Evolutionary conservation across 371 early-diverging fungal genomes (phyloP).

Genomic region (Parasitella parasitica): DNA sequence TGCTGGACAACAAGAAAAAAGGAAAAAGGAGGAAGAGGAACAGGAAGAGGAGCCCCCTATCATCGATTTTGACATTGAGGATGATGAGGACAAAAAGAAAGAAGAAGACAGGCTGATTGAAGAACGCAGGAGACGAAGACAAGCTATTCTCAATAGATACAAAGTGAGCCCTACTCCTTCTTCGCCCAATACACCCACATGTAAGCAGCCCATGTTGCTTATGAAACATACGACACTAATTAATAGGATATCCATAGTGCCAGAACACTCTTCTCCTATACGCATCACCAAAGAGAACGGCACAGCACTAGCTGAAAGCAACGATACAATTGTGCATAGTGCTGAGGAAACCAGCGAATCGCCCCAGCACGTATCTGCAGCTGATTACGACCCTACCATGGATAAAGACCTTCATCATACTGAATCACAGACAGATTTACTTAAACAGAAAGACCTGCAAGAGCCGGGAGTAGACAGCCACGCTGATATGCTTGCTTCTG

Average conservation of each 20-base stretch:
- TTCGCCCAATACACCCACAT: conserved; percentile 13
- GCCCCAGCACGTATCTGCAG: conserved; percentile 59
- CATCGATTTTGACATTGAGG: conserved; percentile 42
- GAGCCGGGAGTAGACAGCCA: conserved; percentile 42
- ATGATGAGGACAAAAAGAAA: conserved; percentile 51
- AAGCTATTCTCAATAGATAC: conserved; percentile 67
- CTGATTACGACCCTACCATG: conserved; percentile 72
- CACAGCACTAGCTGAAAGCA: background rate
- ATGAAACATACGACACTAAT: no score
- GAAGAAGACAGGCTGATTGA: conserved; percentile 77
- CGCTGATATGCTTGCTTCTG: conserved; percentile 64
- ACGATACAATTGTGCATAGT: conserved; percentile 10
- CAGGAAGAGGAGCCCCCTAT: background rate
- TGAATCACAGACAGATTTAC: conserved; percentile 47
- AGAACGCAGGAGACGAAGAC: conserved; percentile 72
- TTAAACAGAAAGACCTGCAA: conserved; percentile 56
- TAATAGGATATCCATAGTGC: background rate
- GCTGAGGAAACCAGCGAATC: conserved; percentile 26
- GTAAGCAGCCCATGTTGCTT: no score
- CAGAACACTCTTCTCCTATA: conserved; percentile 11
- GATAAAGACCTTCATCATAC: conserved; percentile 45
- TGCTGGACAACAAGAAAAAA: background rate
- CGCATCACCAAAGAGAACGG: background rate
- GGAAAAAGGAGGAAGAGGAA: no score
- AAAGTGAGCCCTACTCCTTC: conserved; percentile 33